Evolutionary conservation across 768 basidiomycete genomes (phyloP).

Genomic region (Serendipita vermifera): DNA sequence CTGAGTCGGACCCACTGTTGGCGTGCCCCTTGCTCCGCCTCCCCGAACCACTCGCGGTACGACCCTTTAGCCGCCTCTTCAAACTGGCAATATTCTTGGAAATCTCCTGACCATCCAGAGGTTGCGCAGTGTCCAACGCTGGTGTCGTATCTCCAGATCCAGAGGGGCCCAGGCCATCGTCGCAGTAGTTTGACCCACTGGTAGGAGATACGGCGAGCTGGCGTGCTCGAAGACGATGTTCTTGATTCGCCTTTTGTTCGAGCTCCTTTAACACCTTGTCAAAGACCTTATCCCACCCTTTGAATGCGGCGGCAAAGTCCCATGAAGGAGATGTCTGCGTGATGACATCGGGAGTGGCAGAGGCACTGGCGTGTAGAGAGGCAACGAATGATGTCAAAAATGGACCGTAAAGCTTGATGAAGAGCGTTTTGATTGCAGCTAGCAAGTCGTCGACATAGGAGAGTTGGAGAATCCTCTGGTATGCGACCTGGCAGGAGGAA

Average conservation of each 20-base stretch:
- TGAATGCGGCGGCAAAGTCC: constrained; percentile 58
- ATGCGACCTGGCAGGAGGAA: constrained; percentile 58
- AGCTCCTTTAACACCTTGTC: constrained; percentile 59
- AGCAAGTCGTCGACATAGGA: constrained; percentile 89
- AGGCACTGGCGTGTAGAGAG: constrained; percentile 55
- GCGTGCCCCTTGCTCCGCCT: constrained; percentile 40
- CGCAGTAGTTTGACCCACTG: neutral
- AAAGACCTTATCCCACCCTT: constrained; percentile 72
- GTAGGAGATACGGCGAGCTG: constrained; percentile 2
- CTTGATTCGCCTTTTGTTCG: constrained; percentile 63
- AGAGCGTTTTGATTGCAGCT: constrained; percentile 63
- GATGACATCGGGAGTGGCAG: constrained; percentile 27
- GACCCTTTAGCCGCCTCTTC: constrained; percentile 69
- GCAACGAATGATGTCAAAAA: constrained; percentile 73
- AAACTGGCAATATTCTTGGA: constrained; percentile 84
- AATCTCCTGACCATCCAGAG: constrained; percentile 78
- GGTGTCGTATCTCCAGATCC: constrained; percentile 1
- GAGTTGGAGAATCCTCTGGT: constrained; percentile 89
- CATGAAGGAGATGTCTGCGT: constrained; percentile 31
- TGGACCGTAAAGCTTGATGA: constrained; percentile 76
- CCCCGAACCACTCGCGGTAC: constrained; percentile 30
- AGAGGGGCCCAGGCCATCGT: neutral
- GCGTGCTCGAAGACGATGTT: neutral
- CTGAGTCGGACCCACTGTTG: constrained; percentile 53
- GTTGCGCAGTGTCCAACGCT: constrained; percentile 26